phyloP scores from a whole-genome alignment of 2,329 filamentous ascomycete genomes.

The Myriosclerotinia duriaeana region DNA sequence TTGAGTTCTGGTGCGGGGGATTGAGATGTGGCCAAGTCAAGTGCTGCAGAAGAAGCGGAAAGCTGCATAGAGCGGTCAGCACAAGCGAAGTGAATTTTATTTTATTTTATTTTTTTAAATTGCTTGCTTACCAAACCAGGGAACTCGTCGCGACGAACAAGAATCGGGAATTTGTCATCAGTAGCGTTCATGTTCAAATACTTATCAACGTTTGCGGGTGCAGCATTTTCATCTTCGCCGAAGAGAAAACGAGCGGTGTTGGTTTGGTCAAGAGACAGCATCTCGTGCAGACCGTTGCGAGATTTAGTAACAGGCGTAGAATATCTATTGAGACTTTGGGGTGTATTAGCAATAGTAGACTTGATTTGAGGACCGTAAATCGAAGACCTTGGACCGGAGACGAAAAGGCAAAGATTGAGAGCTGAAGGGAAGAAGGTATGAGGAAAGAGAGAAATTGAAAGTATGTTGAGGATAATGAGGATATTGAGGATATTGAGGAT shows the following conservation, averaged over 20 bases:
- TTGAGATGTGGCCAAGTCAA: slow-evolving; percentile 74
- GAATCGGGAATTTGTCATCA: slow-evolving; percentile 84
- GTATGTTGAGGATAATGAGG: slow-evolving; percentile 19
- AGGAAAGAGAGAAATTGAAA: slow-evolving; percentile 10
- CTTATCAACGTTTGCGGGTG: slow-evolving; percentile 58
- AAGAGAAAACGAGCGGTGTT: slow-evolving; percentile 86
- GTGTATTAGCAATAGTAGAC: slow-evolving; percentile 30
- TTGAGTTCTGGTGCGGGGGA: slow-evolving; percentile 60
- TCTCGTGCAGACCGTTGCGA: slow-evolving; percentile 65
- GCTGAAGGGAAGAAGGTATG: not conserved
- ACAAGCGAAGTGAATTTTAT: slow-evolving; percentile 19
- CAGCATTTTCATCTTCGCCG: slow-evolving; percentile 65
- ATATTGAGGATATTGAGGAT: slow-evolving; percentile 18
- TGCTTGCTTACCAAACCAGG: slow-evolving; percentile 37
- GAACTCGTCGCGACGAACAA: slow-evolving; percentile 62
- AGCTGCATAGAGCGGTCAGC: slow-evolving; percentile 58
- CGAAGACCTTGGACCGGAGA: slow-evolving; percentile 16
- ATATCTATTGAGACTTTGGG: slow-evolving; percentile 79
- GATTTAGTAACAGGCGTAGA: slow-evolving; percentile 85
- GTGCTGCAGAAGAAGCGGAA: slow-evolving; percentile 75
- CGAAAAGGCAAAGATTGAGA: slow-evolving; percentile 6
- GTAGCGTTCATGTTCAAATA: slow-evolving; percentile 70
- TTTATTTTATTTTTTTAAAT: no score
- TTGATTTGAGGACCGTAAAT: slow-evolving; percentile 19
- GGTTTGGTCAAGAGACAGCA: slow-evolving; percentile 70